These are phyloP conservation scores for Cubamyces lactineus DNA, from an alignment of 768 basidiomycete genomes.

Conservation along the genomic window DNA sequence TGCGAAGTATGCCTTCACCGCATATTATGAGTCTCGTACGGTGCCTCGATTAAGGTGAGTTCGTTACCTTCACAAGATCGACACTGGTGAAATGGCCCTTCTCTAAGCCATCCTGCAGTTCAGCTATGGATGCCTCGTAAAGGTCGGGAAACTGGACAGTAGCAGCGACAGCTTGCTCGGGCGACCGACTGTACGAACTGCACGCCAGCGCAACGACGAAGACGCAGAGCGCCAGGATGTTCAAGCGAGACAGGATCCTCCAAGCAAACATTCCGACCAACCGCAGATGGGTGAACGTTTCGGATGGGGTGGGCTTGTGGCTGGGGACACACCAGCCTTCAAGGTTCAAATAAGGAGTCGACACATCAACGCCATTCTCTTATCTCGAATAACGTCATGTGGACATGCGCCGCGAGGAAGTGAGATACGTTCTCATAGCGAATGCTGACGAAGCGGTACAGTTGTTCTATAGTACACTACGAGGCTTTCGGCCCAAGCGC, in stretches of 20 bases:
- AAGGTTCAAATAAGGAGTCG: too few species aligned
- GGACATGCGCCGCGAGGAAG: too few species aligned
- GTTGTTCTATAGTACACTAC: too few species aligned
- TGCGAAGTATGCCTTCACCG: slow-evolving; percentile 61
- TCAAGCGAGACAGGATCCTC: not conserved
- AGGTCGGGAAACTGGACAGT: slow-evolving; percentile 48
- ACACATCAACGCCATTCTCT: too few species aligned
- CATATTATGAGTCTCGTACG: not conserved
- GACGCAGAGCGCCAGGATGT: not conserved
- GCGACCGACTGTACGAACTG: not conserved
- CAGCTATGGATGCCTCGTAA: slow-evolving; percentile 59
- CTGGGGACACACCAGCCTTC: too few species aligned
- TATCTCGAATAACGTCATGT: too few species aligned
- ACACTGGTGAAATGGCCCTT: slow-evolving; percentile 57
- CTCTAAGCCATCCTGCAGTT: slow-evolving; percentile 54
- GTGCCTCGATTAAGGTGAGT: not conserved
- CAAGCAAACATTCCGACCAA: too few species aligned
- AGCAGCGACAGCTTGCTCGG: not conserved
- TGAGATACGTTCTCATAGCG: too few species aligned
- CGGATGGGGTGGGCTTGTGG: too few species aligned
- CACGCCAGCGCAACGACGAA: slow-evolving; percentile 1
- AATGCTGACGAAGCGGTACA: too few species aligned
- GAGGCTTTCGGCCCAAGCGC: too few species aligned
- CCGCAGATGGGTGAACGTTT: too few species aligned
- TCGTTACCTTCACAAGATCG: slow-evolving; percentile 60